Evolutionary conservation across 805 yeast genomes (phyloP).

Genomic region (Yarrowia deformans): DNA sequence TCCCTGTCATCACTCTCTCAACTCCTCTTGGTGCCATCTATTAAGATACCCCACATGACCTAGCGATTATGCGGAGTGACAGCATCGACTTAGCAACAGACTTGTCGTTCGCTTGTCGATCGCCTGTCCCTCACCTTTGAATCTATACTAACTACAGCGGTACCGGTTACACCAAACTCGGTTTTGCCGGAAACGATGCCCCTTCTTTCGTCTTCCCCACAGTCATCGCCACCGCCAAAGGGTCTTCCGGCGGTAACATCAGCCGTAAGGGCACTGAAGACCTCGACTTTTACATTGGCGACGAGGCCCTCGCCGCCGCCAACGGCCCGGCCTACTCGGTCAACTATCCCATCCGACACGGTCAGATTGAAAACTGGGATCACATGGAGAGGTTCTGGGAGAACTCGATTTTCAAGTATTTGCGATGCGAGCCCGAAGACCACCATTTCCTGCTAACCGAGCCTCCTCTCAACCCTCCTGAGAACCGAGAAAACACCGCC

Average conservation of each 20-base stretch:
- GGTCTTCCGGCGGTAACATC: slow-evolving; percentile 55
- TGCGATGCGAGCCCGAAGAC: slow-evolving; percentile 98
- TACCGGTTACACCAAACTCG: slow-evolving; percentile 96
- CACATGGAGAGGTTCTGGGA: slow-evolving; percentile 99
- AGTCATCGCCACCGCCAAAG: slow-evolving; percentile 80
- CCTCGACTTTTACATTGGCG: slow-evolving; percentile 92
- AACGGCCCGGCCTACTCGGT: slow-evolving; percentile 84
- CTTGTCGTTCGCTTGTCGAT: too few species aligned
- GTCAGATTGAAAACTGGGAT: slow-evolving; percentile 99
- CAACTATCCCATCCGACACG: slow-evolving; percentile 93
- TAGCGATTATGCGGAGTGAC: neutral
- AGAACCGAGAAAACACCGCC: slow-evolving; percentile 97
- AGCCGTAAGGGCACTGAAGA: slow-evolving; percentile 89
- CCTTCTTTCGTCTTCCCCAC: slow-evolving; percentile 98
- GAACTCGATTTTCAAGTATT: slow-evolving; percentile 91
- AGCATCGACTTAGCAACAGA: neutral
- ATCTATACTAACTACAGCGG: slow-evolving; percentile 63
- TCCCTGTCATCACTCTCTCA: neutral
- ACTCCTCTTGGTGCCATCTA: neutral
- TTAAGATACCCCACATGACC: neutral
- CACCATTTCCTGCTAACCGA: slow-evolving; percentile 95
- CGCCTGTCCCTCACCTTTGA: too few species aligned
- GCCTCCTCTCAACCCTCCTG: slow-evolving; percentile 99
- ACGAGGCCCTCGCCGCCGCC: slow-evolving; percentile 92
- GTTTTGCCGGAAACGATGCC: slow-evolving; percentile 98